These are phyloP conservation scores for Penicillium canescens DNA, from an alignment of 495 filamentous ascomycete species.

Conservation along the genomic window DNA sequence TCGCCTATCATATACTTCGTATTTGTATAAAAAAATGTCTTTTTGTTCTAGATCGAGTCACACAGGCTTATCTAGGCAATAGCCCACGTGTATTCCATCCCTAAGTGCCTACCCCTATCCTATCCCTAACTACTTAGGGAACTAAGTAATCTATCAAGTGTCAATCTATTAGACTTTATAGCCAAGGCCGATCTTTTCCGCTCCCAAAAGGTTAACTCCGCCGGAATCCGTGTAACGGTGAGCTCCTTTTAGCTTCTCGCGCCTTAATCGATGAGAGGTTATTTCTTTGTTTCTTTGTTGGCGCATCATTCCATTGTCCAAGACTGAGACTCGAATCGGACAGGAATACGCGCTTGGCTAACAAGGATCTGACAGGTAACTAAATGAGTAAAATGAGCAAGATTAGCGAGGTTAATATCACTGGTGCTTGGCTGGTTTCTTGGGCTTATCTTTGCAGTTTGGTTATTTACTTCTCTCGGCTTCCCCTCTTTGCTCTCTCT, in stretches of 20 bases:
- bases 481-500: not conserved
- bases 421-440: not conserved
- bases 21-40: too few relatives aligned
- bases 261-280: too few relatives aligned
- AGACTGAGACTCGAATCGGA: too few relatives aligned
- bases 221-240: not conserved
- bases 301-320: too few relatives aligned
- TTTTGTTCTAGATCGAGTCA: too few relatives aligned
- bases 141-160: too few relatives aligned
- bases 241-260: not conserved
- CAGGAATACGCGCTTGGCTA: not conserved
- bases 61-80: not conserved
- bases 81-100: not conserved
- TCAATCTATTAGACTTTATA: too few relatives aligned
- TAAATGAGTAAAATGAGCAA: not conserved
- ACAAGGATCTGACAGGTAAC: not conserved
- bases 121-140: too few relatives aligned
- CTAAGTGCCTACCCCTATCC: not conserved
- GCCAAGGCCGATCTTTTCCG: slow-evolving; percentile 2
- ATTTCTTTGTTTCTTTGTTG: too few relatives aligned
- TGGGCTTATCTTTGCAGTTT: slow-evolving; percentile 1
- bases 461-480: slow-evolving; percentile 10
- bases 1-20: too few relatives aligned
- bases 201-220: not conserved
- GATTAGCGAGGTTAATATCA: slow-evolving; percentile 8